Conservation (phyloP, 2,329 filamentous ascomycete genomes). For the Pseudodiploospora longispora region DNA sequence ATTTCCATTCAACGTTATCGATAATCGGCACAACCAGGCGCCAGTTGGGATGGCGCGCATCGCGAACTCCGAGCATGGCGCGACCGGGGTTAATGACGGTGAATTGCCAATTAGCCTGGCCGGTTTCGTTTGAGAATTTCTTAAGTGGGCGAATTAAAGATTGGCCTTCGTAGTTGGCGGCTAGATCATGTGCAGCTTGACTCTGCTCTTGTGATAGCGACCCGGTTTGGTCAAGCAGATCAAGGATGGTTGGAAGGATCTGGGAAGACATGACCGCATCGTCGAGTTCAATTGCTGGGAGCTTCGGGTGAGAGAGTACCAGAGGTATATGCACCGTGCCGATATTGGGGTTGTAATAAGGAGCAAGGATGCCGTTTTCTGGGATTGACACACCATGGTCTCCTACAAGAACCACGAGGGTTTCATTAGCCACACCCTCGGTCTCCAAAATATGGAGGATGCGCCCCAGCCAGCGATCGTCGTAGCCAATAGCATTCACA, state of each 20-base stretch:
- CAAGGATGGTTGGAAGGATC: slow-evolving; percentile 26
- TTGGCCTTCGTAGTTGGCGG: slow-evolving; percentile 26
- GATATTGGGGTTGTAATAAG: slow-evolving; percentile 26
- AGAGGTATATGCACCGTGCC: slow-evolving; percentile 25
- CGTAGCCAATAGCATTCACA: slow-evolving; percentile 24
- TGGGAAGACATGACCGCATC: slow-evolving; percentile 24
- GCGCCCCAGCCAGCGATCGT: slow-evolving; percentile 24
- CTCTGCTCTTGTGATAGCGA: slow-evolving; percentile 21
- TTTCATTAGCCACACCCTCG: slow-evolving; percentile 24
- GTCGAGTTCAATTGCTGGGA: slow-evolving; percentile 22
- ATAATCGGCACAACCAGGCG: slow-evolving; percentile 24
- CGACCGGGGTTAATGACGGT: slow-evolving; percentile 25
- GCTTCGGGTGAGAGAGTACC: slow-evolving; percentile 23
- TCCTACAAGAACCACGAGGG: slow-evolving; percentile 23
- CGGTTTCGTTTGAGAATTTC: slow-evolving; percentile 9
- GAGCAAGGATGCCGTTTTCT: slow-evolving; percentile 20
- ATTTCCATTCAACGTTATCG: slow-evolving; percentile 22
- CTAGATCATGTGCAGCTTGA: slow-evolving; percentile 18
- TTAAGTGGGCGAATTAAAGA: slow-evolving; percentile 24
- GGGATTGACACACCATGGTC: slow-evolving; percentile 26
- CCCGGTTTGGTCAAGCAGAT: slow-evolving; percentile 24
- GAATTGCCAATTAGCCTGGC: slow-evolving; percentile 25
- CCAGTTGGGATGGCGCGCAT: slow-evolving; percentile 20
- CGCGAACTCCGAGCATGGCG: slow-evolving; percentile 24
- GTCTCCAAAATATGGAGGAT: slow-evolving; percentile 22